These are phyloP conservation scores for Thelephora ganbajun DNA, from an alignment of 768 basidiomycete species.

Conservation along the genomic window DNA sequence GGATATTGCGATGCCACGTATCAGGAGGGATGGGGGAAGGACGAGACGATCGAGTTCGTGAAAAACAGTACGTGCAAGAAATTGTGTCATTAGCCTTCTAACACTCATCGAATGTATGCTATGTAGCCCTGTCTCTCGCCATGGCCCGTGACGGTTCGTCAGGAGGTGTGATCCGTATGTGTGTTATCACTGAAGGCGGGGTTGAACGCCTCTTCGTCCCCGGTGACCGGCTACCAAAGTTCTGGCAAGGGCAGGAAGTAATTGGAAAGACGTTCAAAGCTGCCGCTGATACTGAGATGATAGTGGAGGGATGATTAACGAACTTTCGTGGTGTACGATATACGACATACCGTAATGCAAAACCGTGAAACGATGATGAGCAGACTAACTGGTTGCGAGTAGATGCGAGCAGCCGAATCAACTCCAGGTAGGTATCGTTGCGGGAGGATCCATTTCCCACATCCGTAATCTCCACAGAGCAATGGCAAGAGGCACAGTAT, in stretches of 20 bases:
- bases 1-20: conserved; percentile 99
- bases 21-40: conserved; percentile 78
- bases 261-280: conserved; percentile 24
- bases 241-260: conserved; percentile 81
- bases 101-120: background rate
- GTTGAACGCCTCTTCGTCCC: conserved; percentile 91
- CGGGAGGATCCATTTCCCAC: conserved; percentile 32
- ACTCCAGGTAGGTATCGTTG: too few species aligned
- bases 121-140: conserved; percentile 75
- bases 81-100: background rate
- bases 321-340: background rate
- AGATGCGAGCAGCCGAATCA: background rate
- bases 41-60: conserved; percentile 88
- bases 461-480: conserved; percentile 71
- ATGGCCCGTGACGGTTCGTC: conserved; percentile 98
- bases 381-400: background rate
- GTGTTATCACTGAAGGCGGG: conserved; percentile 84
- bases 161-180: conserved; percentile 95
- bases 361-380: conserved; percentile 5
- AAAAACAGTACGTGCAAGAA: conserved; percentile 65
- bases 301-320: conserved; percentile 21
- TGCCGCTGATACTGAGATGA: conserved; percentile 25
- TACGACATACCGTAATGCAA: background rate
- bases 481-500: conserved; percentile 48
- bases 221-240: conserved; percentile 76